phyloP scores from a whole-genome alignment of 768 basidiomycete genomes.

The Naganishia vishniacii region DNA sequence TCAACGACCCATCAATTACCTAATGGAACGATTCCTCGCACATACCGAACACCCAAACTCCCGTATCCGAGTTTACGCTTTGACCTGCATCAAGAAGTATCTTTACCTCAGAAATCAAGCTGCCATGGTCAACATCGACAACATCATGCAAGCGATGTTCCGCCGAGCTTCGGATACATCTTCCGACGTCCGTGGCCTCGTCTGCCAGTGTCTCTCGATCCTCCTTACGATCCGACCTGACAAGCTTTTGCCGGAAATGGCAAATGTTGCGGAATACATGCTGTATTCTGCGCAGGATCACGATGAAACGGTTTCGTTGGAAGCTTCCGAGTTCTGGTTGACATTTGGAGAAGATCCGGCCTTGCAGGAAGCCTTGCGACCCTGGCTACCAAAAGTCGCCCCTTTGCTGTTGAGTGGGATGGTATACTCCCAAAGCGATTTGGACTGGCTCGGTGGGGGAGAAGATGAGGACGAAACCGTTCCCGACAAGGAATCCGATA shows the following conservation, averaged over 20 bases:
- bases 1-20: slow-evolving; percentile 85
- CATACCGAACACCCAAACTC: slow-evolving; percentile 76
- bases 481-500: slow-evolving; percentile 89
- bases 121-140: slow-evolving; percentile 83
- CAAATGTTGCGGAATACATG: slow-evolving; percentile 96
- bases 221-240: slow-evolving; percentile 89
- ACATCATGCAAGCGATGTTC: slow-evolving; percentile 87
- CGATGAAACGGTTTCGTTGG: slow-evolving; percentile 87
- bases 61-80: slow-evolving; percentile 87
- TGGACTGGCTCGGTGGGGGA: slow-evolving; percentile 89
- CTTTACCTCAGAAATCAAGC: slow-evolving; percentile 80
- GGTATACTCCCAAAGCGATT: slow-evolving; percentile 91
- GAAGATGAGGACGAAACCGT: slow-evolving; percentile 74
- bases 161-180: slow-evolving; percentile 90
- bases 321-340: slow-evolving; percentile 99
- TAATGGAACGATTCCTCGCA: slow-evolving; percentile 90
- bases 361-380: slow-evolving; percentile 73
- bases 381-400: slow-evolving; percentile 81
- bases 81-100: slow-evolving; percentile 91
- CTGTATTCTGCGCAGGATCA: slow-evolving; percentile 95
- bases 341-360: slow-evolving; percentile 95
- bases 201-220: slow-evolving; percentile 90
- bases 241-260: slow-evolving; percentile 92
- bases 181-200: slow-evolving; percentile 85
- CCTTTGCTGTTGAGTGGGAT: slow-evolving; percentile 95